These are phyloP conservation scores for Volvox reticuliferus DNA, from an alignment of 139 green algal genomes.

Conservation along the genomic window DNA sequence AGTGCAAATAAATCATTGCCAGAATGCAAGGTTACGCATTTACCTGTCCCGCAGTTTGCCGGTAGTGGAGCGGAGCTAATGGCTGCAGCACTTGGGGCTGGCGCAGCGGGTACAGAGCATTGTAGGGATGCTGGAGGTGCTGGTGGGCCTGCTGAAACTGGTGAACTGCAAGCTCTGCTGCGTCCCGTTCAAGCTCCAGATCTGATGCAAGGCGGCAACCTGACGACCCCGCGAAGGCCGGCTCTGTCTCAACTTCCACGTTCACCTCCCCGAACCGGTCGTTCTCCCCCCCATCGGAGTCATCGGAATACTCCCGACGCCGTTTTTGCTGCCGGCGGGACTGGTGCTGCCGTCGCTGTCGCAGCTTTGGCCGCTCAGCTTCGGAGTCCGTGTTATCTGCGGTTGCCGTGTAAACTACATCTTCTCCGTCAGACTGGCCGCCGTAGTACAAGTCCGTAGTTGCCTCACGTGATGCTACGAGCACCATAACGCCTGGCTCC, in stretches of 20 bases:
- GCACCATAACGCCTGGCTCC: conserved; percentile 30
- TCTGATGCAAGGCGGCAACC: background rate
- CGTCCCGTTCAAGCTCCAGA: too few species aligned
- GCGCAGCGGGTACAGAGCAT: too few species aligned
- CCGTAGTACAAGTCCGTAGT: conserved; percentile 4
- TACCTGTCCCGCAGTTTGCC: too few species aligned
- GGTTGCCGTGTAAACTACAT: background rate
- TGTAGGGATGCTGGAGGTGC: background rate
- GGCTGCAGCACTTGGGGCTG: too few species aligned
- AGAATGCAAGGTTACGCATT: too few species aligned
- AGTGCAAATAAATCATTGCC: too few species aligned
- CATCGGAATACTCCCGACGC: conserved; percentile 1
- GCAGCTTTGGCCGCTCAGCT: background rate
- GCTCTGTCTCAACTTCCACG: background rate
- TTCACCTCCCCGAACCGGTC: too few species aligned
- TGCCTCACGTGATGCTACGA: conserved; percentile 13
- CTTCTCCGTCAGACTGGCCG: background rate
- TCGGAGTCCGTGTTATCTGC: background rate
- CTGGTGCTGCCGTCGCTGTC: background rate
- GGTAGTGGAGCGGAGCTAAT: too few species aligned
- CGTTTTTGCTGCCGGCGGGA: background rate
- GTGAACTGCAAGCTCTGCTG: background rate
- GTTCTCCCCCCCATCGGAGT: background rate
- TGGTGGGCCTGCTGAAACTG: background rate
- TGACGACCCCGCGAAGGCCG: background rate